Base-by-base conservation (phyloP, 73 alveolate genomes). In the Paramecium bursaria region DNA sequence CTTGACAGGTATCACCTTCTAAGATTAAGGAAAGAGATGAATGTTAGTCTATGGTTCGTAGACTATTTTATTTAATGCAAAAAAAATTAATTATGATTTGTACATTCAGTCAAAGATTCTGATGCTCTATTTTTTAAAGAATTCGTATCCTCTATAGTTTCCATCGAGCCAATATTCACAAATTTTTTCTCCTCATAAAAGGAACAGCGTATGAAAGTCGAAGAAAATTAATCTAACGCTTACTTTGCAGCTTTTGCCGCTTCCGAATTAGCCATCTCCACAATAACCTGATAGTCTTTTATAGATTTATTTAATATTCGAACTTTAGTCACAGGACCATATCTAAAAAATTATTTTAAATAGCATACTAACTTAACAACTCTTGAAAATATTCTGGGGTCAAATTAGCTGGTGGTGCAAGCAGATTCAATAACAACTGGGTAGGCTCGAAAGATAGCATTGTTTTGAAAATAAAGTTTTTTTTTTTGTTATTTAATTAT, bases 141-240 rank as follows among this genome's bases (percentile, higher is more conserved):
- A 7, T 35, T 67, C 14, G 82, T 67, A 42, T 67, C 82, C n/a
- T 67, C 82, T 9, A 67, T 31, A 39, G 82, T 67, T 67, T 67
- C 82, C 33, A 39, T 39, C 2, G 82, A 67, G 11, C 82, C 82
- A 13, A 67, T 67, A 19, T 29, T 35, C n/a, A n/a, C n/a, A 13
- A 27, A 22, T 42, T n/a, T n/a, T n/a, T 35, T 67, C 10, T 67
- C 82, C 19, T 67, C 82, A 6, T 35, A 42, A 33, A 19, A 67
- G 60, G 33, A 67, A 27, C 82, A 67, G 11, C 44, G 33, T 44
- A 67, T 67, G 19, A 67, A 67, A 42, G 26, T 67, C 10, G 82
- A 67, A 10, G 82, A 67, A 2, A 67, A 46, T 21, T 67, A 21
- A 67, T 67, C 82, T 67, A 67, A 67, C 21, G 82, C 33, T 39